Evolutionary conservation across 805 yeast genomes (phyloP).

Genomic region (Candida andamanensis): DNA sequence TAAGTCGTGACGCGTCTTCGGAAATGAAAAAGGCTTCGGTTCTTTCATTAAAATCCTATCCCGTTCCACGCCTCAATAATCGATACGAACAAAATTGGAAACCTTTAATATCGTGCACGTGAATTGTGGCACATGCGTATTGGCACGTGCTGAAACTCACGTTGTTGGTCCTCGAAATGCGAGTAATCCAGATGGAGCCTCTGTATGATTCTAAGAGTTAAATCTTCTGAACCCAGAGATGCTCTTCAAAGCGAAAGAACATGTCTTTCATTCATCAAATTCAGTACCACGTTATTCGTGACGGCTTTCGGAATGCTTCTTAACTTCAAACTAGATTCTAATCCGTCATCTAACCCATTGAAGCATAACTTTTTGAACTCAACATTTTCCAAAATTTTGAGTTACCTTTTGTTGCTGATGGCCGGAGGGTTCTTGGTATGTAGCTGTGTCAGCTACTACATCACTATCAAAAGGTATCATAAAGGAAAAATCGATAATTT

Average conservation of each 20-base stretch:
- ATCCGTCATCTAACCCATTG: slow-evolving; percentile 18
- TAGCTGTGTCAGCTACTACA: slow-evolving; percentile 38
- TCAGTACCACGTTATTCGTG: slow-evolving; percentile 40
- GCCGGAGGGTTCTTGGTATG: slow-evolving; percentile 34
- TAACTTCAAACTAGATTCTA: slow-evolving; percentile 41
- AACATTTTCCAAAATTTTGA: slow-evolving; percentile 23
- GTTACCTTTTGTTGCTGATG: slow-evolving; percentile 32
- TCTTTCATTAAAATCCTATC: too few species aligned
- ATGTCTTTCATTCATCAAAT: slow-evolving; percentile 44
- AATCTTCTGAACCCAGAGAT: slow-evolving; percentile 50
- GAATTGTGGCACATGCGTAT: too few species aligned
- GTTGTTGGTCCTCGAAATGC: too few species aligned
- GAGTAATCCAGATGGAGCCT: too few species aligned
- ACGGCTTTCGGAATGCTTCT: slow-evolving; percentile 44
- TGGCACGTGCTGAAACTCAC: too few species aligned
- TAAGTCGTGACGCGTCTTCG: too few species aligned
- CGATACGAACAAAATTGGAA: too few species aligned
- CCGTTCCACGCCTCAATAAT: too few species aligned
- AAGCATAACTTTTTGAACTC: slow-evolving; percentile 6
- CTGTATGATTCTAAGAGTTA: slow-evolving; percentile 19
- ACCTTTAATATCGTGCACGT: too few species aligned
- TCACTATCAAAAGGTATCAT: slow-evolving; percentile 42
- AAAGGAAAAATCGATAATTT: slow-evolving; percentile 32
- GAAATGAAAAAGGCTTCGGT: too few species aligned
- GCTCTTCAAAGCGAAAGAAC: slow-evolving; percentile 51